Base-by-base conservation (phyloP, 352 stramenopile species). In the Peronosclerospora sorghi region DNA sequence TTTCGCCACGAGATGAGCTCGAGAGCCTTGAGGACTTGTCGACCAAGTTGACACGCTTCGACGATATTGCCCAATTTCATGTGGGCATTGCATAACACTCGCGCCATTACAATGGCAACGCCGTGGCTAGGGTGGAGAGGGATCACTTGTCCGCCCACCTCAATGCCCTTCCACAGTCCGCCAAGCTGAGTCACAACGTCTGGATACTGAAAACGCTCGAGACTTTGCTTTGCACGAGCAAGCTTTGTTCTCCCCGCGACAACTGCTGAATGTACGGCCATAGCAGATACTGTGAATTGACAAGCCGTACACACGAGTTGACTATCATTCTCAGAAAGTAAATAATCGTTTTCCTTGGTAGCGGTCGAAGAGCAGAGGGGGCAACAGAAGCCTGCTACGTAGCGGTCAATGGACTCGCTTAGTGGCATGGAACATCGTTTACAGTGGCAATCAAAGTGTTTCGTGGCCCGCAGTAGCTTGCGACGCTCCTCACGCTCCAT, bases 391-490 rank as follows among this genome's bases (percentile, higher is more conserved):
- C 54, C 58, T 44, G 73, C 54, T 3, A 75, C 40, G 34, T 58
- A 59, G 2, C 43, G 41, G 32, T 78, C 63, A 3, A 74, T 41
- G 1, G 67, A 74, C 42, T 59, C 51, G n/a, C 10, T 49, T 5
- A 74, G 29, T 18, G 63, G 50, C 15, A 28, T 32, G 6, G 20
- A 36, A 41, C 67, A 78, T 0, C 63, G 67, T 19, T 73, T 59
- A 35, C 67, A 78, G 2, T 48, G 27, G 34, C 67, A 78, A 28
- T 60, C 47, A 46, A 78, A 78, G 38, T 78, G 67, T 14, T 78
- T 78, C 15, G 67, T 75, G 7, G 61, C 41, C 0, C 32, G 46
- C 21, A 78, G 44, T 15, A 68, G 47, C n/a, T 53, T 54, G 5
- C 53, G 60, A 5, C 67, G 60, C 29, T 60, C 58, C 2, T 13